A percentile compares a stretch with the other conserved stretches of the same genome.
These are phyloP conservation scores for Fusarium sp. DNA, from an alignment of 2,329 filamentous ascomycete genomes.

Conservation along the genomic window DNA sequence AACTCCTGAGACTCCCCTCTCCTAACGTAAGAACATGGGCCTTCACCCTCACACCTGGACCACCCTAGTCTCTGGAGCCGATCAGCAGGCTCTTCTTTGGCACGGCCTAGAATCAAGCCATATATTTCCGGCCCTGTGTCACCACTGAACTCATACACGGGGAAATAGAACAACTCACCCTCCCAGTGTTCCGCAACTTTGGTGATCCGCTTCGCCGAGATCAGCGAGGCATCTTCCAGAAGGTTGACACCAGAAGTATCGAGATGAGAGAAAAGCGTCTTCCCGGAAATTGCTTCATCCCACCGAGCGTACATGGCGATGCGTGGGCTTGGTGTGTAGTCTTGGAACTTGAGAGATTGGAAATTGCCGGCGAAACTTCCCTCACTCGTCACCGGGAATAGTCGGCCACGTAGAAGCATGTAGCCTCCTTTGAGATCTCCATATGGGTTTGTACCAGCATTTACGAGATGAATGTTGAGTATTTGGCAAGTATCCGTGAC, in stretches of 20 bases:
- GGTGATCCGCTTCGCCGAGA: not conserved
- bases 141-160: not conserved
- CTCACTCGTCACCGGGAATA: not conserved
- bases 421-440: not conserved
- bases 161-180: not conserved
- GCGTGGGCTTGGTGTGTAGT: not conserved
- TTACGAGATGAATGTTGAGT: not conserved
- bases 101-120: not conserved
- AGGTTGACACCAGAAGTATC: not conserved
- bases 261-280: not conserved
- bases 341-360: not conserved
- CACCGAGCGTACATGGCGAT: not conserved
- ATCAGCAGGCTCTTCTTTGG: not conserved
- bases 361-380: not conserved
- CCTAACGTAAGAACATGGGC: not conserved
- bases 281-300: not conserved
- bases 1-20: not conserved
- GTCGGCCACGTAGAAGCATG: not conserved
- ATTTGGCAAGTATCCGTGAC: not conserved
- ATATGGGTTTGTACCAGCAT: not conserved
- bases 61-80: not conserved
- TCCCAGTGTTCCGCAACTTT: not conserved
- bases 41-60: not conserved
- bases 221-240: not conserved
- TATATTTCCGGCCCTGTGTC: too few relatives aligned